Conservation (phyloP, 2,329 filamentous ascomycete genomes). For the Epichloe glyceriae region DNA sequence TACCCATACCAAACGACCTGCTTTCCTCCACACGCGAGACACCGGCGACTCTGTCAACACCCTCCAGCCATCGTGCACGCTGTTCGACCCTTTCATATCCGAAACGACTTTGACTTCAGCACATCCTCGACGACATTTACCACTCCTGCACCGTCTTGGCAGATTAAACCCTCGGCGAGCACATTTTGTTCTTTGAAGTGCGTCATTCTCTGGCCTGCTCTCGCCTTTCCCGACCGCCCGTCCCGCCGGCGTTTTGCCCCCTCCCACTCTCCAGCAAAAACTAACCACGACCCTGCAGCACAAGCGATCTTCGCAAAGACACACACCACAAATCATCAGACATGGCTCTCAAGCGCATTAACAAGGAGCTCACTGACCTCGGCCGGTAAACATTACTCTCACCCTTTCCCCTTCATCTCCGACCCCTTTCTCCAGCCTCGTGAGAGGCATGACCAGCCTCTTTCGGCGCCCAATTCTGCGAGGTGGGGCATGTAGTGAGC, state of each 20-base stretch:
- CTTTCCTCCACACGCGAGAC: conserved; percentile 1
- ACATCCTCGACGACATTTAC: conserved; percentile 1
- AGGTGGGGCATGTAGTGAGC: conserved; percentile 25
- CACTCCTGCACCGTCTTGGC: conserved; percentile 10
- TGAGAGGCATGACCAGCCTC: conserved; percentile 9
- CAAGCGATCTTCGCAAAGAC: conserved; percentile 14
- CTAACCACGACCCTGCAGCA: conserved; percentile 13
- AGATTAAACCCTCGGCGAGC: conserved; percentile 1
- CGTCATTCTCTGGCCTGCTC: conserved; percentile 12
- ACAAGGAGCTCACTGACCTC: conserved; percentile 85
- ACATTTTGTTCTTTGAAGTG: conserved; percentile 14
- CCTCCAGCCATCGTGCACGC: conserved; percentile 1
- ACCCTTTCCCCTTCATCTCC: conserved; percentile 3
- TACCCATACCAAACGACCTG: conserved; percentile 1
- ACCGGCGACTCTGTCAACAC: neutral
- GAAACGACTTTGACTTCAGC: neutral
- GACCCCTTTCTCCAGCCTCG: conserved; percentile 4
- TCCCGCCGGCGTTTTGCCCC: conserved; percentile 4
- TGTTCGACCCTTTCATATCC: neutral
- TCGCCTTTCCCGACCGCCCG: conserved; percentile 7
- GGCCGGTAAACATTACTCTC: conserved; percentile 53
- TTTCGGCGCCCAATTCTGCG: conserved; percentile 16
- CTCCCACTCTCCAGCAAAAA: conserved; percentile 3
- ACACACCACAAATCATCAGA: conserved; percentile 19
- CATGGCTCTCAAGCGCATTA: conserved; percentile 89